A percentile compares a stretch with the other conserved stretches of the same genome.
These are phyloP conservation scores for Orobanche coerulescens DNA, from an alignment of 257 asterid species.

Conservation along the genomic window DNA sequence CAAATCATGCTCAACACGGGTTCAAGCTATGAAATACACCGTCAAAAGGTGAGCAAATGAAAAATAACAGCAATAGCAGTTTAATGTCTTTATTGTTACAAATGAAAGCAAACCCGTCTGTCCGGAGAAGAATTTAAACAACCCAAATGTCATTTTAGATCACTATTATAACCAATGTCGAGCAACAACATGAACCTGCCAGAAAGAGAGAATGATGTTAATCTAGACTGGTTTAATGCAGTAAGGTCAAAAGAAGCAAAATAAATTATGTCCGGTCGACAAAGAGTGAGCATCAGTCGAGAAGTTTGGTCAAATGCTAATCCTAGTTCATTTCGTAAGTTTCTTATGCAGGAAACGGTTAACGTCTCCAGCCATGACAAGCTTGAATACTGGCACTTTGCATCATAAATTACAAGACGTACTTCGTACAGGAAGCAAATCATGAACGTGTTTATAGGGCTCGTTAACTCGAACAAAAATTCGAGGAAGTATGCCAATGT, in stretches of 20 bases:
- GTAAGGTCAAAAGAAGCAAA: not conserved
- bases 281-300: too few relatives aligned
- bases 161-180: not conserved
- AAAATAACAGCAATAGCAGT: not conserved
- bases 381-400: too few relatives aligned
- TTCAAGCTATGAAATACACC: not conserved
- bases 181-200: slow-evolving; percentile 5
- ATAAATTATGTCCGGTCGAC: too few relatives aligned
- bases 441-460: too few relatives aligned
- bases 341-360: not conserved
- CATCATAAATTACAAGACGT: too few relatives aligned
- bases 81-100: not conserved
- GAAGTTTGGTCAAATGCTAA: too few relatives aligned
- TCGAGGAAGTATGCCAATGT: too few relatives aligned
- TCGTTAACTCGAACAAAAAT: too few relatives aligned
- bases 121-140: not conserved
- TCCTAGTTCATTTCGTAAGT: not conserved
- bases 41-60: not conserved
- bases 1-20: too few relatives aligned
- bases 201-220: not conserved
- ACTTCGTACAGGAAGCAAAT: too few relatives aligned
- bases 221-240: not conserved
- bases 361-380: too few relatives aligned
- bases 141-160: not conserved
- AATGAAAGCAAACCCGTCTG: not conserved